phyloP scores from a whole-genome alignment of 1,284 basidiomycete genomes.

The Erythrobasidium hasegawianum region DNA sequence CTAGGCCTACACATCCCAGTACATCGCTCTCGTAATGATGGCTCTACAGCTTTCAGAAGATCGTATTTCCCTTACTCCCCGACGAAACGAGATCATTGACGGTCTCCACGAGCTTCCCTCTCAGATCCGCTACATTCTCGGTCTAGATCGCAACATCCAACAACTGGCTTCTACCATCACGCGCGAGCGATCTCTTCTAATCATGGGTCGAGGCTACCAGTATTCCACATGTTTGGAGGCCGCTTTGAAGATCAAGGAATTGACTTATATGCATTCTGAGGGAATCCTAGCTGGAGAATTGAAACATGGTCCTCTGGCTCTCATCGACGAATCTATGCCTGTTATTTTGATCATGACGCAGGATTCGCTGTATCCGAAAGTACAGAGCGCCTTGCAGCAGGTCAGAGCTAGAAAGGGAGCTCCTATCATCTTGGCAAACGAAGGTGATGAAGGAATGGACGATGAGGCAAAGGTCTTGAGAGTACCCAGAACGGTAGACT shows the following conservation, averaged over 20 bases:
- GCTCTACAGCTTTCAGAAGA: slow-evolving; percentile 96
- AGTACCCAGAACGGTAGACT: slow-evolving; percentile 75
- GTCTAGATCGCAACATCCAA: slow-evolving; percentile 73
- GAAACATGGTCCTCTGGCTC: slow-evolving; percentile 95
- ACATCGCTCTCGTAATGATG: slow-evolving; percentile 97
- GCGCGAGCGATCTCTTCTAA: slow-evolving; percentile 81
- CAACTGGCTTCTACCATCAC: slow-evolving; percentile 70
- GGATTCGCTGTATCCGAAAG: slow-evolving; percentile 97
- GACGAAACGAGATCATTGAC: slow-evolving; percentile 89
- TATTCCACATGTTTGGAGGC: slow-evolving; percentile 96
- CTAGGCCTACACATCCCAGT: slow-evolving; percentile 97
- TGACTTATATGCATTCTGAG: slow-evolving; percentile 51
- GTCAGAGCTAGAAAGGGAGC: slow-evolving; percentile 95
- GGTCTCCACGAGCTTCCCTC: slow-evolving; percentile 83
- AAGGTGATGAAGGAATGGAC: slow-evolving; percentile 75
- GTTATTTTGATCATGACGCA: slow-evolving; percentile 99
- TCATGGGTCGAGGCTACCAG: slow-evolving; percentile 99
- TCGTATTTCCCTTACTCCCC: slow-evolving; percentile 83
- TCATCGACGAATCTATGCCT: slow-evolving; percentile 86
- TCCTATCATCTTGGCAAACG: slow-evolving; percentile 92
- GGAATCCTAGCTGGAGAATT: slow-evolving; percentile 92
- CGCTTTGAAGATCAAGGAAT: slow-evolving; percentile 98
- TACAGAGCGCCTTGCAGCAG: slow-evolving; percentile 90
- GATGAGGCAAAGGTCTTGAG: slow-evolving; percentile 54
- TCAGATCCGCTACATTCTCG: slow-evolving; percentile 85